A percentile compares a stretch with the other conserved stretches of the same genome.
phyloP scores from a whole-genome alignment of 2,329 filamentous ascomycete species.

The Thelonectria discophora region DNA sequence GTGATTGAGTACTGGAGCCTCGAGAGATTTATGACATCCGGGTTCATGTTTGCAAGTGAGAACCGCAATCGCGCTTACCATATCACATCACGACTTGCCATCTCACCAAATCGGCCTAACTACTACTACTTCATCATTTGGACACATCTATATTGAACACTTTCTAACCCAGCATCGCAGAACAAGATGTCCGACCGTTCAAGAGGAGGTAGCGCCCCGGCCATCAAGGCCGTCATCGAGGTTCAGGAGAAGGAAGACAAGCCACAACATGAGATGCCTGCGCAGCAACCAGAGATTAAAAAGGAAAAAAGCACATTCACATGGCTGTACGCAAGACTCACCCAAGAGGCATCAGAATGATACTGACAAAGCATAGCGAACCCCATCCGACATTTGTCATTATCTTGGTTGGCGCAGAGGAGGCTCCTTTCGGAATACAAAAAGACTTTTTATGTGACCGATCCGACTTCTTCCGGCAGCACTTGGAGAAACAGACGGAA shows the following conservation, averaged over 20 bases:
- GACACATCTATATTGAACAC: no score
- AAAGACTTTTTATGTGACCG: conserved; percentile 66
- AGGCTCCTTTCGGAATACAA: conserved; percentile 65
- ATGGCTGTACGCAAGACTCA: conserved; percentile 48
- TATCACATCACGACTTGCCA: no score
- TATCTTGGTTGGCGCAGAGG: conserved; percentile 61
- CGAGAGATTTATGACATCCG: no score
- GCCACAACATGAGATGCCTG: background rate
- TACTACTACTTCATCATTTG: no score
- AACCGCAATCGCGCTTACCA: no score
- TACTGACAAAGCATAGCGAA: conserved; percentile 50
- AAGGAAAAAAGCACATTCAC: conserved; percentile 43
- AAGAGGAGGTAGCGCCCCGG: conserved; percentile 16
- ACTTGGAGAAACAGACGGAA: conserved; percentile 52
- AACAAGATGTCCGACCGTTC: conserved; percentile 31
- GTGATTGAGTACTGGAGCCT: background rate
- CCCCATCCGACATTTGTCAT: conserved; percentile 66
- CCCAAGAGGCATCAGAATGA: background rate
- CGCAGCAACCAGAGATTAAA: background rate
- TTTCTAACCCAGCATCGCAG: background rate
- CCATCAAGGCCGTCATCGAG: conserved; percentile 21
- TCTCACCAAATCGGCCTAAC: no score
- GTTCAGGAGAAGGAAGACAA: conserved; percentile 18
- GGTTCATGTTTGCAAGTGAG: no score
- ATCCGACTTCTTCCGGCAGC: conserved; percentile 57